Conservation (phyloP, 257 asterid species). For the Echites panduratus region DNA sequence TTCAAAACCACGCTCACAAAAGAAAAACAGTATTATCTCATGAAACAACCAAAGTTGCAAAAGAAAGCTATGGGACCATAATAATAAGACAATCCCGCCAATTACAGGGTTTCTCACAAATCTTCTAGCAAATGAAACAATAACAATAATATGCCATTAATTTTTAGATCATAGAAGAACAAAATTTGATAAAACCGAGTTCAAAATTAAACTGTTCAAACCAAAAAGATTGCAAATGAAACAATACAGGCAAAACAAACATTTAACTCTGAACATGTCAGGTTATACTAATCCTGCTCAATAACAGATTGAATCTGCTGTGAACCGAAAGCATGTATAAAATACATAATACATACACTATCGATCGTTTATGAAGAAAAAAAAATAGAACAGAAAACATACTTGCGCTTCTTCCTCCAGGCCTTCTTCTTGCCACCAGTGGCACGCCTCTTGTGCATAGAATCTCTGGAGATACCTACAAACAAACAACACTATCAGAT, state of each 20-base stretch:
- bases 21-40: background rate
- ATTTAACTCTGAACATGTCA: background rate
- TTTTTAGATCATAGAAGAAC: background rate
- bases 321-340: background rate
- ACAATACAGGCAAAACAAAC: background rate
- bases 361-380: background rate
- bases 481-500: background rate
- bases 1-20: background rate
- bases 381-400: background rate
- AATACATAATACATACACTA: background rate
- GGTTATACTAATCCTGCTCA: background rate
- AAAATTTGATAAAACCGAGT: background rate
- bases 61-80: background rate
- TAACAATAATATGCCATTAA: background rate
- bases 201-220: background rate
- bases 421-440: slow-evolving; percentile 88
- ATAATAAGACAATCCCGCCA: background rate
- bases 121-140: background rate
- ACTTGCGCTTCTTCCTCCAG: slow-evolving; percentile 93
- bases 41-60: background rate
- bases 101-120: background rate
- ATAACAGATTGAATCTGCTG: background rate
- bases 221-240: background rate
- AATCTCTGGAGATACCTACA: slow-evolving; percentile 75
- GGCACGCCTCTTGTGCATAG: slow-evolving; percentile 90